Base-by-base conservation (phyloP, 2,329 filamentous ascomycete species). In the Arthrobotrys musiformis region DNA sequence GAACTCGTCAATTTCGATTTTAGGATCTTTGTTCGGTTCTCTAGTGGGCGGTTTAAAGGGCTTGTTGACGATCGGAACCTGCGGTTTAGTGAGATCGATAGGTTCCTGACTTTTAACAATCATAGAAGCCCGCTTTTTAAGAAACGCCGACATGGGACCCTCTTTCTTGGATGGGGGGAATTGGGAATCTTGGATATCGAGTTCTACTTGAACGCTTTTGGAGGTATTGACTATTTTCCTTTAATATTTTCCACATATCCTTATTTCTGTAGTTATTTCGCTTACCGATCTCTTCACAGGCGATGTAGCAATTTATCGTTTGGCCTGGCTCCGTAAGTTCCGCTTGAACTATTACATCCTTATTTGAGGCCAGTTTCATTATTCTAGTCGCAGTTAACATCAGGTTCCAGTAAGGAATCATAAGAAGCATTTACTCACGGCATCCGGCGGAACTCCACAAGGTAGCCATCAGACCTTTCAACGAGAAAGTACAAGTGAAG, bases 211-310 rank as follows among this genome's bases (percentile, higher is more conserved):
- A 11, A 66, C 33, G 22, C 66, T 77, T 40, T 62, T 70, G 22
- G 33, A 61, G 17, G 73, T 77, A 35, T 77, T 77, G 2, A 77
- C 73, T 77, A 54, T 11, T n/a, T 28, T 30, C 17, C 7, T 17
- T 19, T 9, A n/a, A n/a, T 61, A n/a, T n/a, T n/a, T n/a, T n/a
- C n/a, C n/a, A n/a, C n/a, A n/a, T n/a, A n/a, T n/a, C n/a, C n/a
- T n/a, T n/a, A n/a, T n/a, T n/a, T n/a, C n/a, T n/a, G n/a, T n/a
- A n/a, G n/a, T n/a, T n/a, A n/a, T n/a, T n/a, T n/a, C 4, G 9
- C 84, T 78, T 82, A 88, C 88, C 92, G 80, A 98, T 91, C 48
- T 93, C 90, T 83, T 97, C 94, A 79, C 94, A 98, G 82, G 92
- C 92, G 58, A 94, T 86, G 81, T 90, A 89, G 76, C 90, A 92